These are phyloP conservation scores for Cryphonectria naterciae DNA, from an alignment of 2,329 filamentous ascomycete genomes.

Conservation along the genomic window DNA sequence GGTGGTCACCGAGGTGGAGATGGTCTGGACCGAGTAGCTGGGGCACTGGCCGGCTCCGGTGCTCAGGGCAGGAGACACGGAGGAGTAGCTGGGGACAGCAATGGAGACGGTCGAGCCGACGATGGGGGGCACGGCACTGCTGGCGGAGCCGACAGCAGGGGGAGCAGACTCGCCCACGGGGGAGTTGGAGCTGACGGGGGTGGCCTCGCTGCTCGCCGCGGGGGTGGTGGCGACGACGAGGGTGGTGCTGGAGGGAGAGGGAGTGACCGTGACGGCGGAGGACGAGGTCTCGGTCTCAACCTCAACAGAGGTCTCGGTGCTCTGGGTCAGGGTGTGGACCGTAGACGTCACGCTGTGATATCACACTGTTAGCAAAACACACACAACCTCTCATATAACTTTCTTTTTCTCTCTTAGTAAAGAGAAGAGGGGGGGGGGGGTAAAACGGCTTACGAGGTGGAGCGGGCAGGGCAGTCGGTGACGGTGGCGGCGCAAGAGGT, in stretches of 20 bases:
- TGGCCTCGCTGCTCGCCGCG: constrained; percentile 22
- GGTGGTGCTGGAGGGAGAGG: constrained; percentile 32
- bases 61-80: constrained; percentile 29
- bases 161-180: constrained; percentile 33
- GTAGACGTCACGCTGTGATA: constrained; percentile 52
- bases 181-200: constrained; percentile 28
- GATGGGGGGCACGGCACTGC: constrained; percentile 21
- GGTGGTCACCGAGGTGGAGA: constrained; percentile 61
- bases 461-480: constrained; percentile 53
- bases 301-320: constrained; percentile 40
- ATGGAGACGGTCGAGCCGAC: constrained; percentile 29
- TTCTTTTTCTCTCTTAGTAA: constrained; percentile 24
- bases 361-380: not conserved
- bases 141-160: constrained; percentile 32
- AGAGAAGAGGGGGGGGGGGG: constrained; percentile 35
- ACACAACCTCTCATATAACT: not conserved
- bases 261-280: constrained; percentile 37
- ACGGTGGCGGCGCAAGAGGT: constrained; percentile 61
- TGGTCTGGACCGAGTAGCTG: constrained; percentile 51
- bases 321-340: constrained; percentile 60
- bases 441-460: constrained; percentile 38
- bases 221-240: constrained; percentile 31
- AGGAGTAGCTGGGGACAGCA: constrained; percentile 20
- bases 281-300: constrained; percentile 37
- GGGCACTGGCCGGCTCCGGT: constrained; percentile 37